phyloP scores from a whole-genome alignment of 257 asterid species.

The Solanum virginianum region DNA sequence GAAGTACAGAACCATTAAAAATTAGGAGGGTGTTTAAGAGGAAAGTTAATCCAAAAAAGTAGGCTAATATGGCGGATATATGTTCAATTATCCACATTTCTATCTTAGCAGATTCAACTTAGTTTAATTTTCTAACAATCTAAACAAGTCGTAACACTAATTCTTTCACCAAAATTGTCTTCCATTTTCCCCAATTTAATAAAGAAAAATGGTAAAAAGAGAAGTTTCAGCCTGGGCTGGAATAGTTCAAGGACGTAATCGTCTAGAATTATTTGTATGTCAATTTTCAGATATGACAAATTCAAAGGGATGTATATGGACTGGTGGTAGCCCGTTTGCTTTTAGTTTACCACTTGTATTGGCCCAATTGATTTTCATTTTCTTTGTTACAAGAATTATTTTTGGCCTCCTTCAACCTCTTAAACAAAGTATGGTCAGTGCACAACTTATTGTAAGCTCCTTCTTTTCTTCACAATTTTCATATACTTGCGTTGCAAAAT shows the following conservation, averaged over 20 bases:
- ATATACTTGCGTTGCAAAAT: neutral
- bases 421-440: conserved; percentile 47
- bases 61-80: neutral
- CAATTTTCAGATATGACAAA: conserved; percentile 14
- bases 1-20: neutral
- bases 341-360: conserved; percentile 23
- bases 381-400: conserved; percentile 10
- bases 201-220: neutral
- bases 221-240: conserved; percentile 11
- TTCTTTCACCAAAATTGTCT: neutral
- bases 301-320: conserved; percentile 38
- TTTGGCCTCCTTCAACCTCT: conserved; percentile 21
- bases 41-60: neutral
- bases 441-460: conserved; percentile 49
- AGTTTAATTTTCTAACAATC: neutral
- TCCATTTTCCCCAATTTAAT: neutral
- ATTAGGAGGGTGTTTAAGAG: neutral
- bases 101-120: neutral
- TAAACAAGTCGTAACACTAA: neutral
- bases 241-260: conserved; percentile 20
- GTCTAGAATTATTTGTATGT: conserved; percentile 30
- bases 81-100: neutral
- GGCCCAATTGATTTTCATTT: conserved; percentile 21
- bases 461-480: neutral
- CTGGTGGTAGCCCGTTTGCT: conserved; percentile 23